A percentile compares a stretch with the other conserved stretches of the same genome.
phyloP scores from a whole-genome alignment of 352 stramenopile species.

The Achlya hypogyna region DNA sequence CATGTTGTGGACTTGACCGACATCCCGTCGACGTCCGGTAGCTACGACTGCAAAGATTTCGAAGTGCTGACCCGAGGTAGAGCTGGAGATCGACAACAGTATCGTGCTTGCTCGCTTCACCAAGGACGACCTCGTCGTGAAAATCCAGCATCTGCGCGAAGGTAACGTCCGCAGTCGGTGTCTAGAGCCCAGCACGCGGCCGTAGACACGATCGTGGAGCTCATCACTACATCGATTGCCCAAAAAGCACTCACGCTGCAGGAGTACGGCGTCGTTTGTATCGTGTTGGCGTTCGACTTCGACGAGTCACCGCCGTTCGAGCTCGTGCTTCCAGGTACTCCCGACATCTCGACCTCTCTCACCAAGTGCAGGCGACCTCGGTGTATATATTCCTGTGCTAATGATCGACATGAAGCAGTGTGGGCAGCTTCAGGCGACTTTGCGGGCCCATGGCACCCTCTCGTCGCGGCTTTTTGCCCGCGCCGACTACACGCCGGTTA shows the following conservation, averaged over 20 bases:
- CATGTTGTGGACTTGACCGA: background rate
- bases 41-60: too few relatives aligned
- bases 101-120: background rate
- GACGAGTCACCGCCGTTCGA: constrained; percentile 49
- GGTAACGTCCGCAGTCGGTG: background rate
- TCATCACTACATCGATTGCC: constrained; percentile 25
- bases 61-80: too few relatives aligned
- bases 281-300: constrained; percentile 54
- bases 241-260: constrained; percentile 47
- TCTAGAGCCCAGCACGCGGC: background rate
- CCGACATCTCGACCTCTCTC: background rate
- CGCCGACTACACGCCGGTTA: background rate
- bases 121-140: background rate
- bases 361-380: constrained; percentile 26
- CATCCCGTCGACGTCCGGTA: background rate
- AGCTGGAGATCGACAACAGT: background rate
- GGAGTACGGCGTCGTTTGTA: constrained; percentile 41
- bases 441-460: constrained; percentile 11
- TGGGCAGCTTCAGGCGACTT: background rate
- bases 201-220: constrained; percentile 1
- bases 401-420: constrained; percentile 29
- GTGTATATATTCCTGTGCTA: constrained; percentile 63
- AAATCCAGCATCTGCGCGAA: background rate
- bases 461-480: constrained; percentile 8
- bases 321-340: constrained; percentile 28